Evolutionary conservation across 2,329 filamentous ascomycete species (phyloP).

Genomic region (Tympanopsis confertula): DNA sequence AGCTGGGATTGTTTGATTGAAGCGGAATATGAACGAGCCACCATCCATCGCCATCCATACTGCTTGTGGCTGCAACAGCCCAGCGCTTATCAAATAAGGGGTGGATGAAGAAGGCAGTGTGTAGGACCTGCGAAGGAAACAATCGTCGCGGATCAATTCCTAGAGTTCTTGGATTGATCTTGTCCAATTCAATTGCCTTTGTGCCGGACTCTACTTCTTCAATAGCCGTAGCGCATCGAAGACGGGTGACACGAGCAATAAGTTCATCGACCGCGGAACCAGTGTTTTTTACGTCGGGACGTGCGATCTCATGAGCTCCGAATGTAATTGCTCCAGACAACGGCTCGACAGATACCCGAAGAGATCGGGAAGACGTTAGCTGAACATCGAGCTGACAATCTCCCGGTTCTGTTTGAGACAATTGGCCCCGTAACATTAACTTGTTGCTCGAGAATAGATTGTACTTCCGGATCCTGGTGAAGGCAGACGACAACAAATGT

Average conservation of each 20-base stretch:
- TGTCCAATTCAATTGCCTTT: neutral
- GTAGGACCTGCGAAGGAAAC: neutral
- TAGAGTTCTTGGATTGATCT: neutral
- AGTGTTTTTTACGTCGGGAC: too few relatives aligned
- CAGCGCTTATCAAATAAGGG: neutral
- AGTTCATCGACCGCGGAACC: neutral
- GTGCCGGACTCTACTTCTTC: neutral
- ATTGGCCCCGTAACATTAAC: neutral
- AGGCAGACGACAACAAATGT: neutral
- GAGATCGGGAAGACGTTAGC: neutral
- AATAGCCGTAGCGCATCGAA: neutral
- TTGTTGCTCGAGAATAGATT: neutral
- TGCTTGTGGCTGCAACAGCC: neutral
- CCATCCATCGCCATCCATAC: neutral
- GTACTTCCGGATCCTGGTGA: neutral
- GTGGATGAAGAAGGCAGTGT: neutral
- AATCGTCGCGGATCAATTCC: neutral
- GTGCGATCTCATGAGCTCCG: too few relatives aligned
- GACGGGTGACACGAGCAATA: neutral
- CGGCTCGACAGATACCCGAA: neutral
- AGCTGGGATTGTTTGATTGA: slow-evolving; percentile 1
- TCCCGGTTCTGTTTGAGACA: neutral
- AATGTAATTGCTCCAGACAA: neutral
- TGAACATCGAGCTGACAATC: neutral
- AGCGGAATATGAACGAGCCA: neutral